Conservation (phyloP, 176 grass and related monocot species). For the Zizania latifolia region DNA sequence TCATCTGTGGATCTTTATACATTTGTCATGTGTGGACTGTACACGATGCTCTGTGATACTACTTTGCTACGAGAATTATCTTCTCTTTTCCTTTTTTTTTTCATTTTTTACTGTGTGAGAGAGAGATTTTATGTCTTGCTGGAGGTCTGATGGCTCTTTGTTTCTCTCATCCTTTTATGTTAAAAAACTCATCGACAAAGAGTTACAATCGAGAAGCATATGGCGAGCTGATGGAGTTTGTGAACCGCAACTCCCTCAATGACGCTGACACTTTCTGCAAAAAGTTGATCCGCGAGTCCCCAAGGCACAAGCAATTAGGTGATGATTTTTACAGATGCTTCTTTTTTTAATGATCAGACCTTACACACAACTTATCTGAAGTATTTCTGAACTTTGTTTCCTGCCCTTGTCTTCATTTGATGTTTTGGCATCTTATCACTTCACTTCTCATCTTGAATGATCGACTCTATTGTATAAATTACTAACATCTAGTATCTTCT, state of each 20-base stretch:
- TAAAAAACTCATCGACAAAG: neutral
- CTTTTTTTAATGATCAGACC: neutral
- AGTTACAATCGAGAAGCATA: constrained; percentile 83
- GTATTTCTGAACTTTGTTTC: neutral
- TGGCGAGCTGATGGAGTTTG: constrained; percentile 69
- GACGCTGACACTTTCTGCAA: constrained; percentile 65
- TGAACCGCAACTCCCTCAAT: constrained; percentile 53
- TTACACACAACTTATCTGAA: neutral
- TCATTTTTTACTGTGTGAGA: too few relatives aligned
- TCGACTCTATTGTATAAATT: neutral
- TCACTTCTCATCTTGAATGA: neutral
- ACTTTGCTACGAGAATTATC: neutral
- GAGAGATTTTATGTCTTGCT: neutral
- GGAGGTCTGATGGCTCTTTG: neutral
- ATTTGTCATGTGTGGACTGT: neutral
- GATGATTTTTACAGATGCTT: neutral
- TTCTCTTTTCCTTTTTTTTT: neutral
- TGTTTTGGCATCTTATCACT: neutral
- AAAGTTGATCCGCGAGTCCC: constrained; percentile 64
- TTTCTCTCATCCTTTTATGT: neutral
- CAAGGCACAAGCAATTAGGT: constrained; percentile 67
- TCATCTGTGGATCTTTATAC: neutral
- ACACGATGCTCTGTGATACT: neutral
- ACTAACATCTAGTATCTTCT: constrained; percentile 24
- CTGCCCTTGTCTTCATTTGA: neutral